A percentile compares a stretch with the other conserved stretches of the same genome.
phyloP scores from a whole-genome alignment of 2,329 filamentous ascomycete species.

The Colletotrichum echinochloae region DNA sequence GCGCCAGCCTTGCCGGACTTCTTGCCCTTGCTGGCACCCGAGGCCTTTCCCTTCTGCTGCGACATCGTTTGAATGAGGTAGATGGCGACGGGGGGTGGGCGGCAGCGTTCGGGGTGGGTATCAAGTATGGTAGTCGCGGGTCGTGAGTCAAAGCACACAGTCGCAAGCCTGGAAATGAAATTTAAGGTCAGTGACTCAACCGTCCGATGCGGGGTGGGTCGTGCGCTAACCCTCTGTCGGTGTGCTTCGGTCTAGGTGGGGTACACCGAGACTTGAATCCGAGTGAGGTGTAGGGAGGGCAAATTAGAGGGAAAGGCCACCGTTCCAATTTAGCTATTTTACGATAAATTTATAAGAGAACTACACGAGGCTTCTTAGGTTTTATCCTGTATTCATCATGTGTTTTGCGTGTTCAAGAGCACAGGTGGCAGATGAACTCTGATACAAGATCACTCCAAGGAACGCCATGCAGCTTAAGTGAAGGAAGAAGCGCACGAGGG shows the following conservation, averaged over 20 bases:
- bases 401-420: neutral
- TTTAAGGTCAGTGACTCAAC: constrained; percentile 42
- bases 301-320: neutral
- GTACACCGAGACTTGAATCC: constrained; percentile 2
- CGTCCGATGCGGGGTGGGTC: constrained; percentile 29
- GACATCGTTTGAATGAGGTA: constrained; percentile 53
- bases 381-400: rapidly evolving
- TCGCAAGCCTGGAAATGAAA: constrained; percentile 27
- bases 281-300: rapidly evolving
- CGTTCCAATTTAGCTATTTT: neutral
- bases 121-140: constrained; percentile 19
- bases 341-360: neutral
- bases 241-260: neutral
- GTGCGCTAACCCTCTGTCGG: constrained; percentile 23
- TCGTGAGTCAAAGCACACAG: constrained; percentile 26
- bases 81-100: constrained; percentile 29
- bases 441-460: neutral
- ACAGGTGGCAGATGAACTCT: neutral
- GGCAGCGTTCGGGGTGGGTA: constrained; percentile 14
- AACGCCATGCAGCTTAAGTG: neutral
- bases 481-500: neutral
- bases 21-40: constrained; percentile 61
- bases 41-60: constrained; percentile 55
- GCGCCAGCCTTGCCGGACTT: constrained; percentile 63
- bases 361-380: no score